Base-by-base conservation (phyloP, 2,329 filamentous ascomycete genomes). In the Cadophora luteo-olivacea region DNA sequence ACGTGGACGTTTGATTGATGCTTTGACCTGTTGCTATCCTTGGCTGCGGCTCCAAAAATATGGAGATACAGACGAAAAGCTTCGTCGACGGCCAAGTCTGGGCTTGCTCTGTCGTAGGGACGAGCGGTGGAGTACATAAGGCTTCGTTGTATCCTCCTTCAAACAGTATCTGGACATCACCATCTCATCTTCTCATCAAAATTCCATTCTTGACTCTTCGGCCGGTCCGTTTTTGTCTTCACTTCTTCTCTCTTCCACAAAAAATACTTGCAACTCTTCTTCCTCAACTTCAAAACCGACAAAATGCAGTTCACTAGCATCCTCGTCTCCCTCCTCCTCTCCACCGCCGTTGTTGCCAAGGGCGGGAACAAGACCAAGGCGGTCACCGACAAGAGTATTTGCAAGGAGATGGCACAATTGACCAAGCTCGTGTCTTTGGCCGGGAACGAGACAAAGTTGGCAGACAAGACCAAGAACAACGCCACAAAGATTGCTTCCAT, bases 401-500 rank as follows among this genome's bases (percentile, higher is more conserved):
- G 80, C 75, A 74, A 73, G 61, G 69, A 77, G 58, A 75, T 81
- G 66, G 66, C 60, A 1, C n/a, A 55, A 19, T 41, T 67, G 11
- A 63, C 70, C 32, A 73, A 71, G 25, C 66, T 77, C 19, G 72
- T 75, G 4, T 72, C 70, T 64, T 74, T 77, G 29, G 73, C 77
- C 36, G 71, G 72, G 73, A 79, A 80, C 72, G 69, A 71, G 48
- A 78, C 78, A 49, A 73, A 73, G 64, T 72, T 77, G 29, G 70
- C 75, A 22, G 68, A 72, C 54, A 78, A 79, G 72, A 79, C 80
- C 69, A 72, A 80, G 19, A 74, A 74, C 60, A 78, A 82, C 70
- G 69, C 76, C 22, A 78, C 77, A 68, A 79, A 78, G 74, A 76
- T 79, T 61, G 74, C 74, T 33, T 71, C 66, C 48, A 77, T 79